Evolutionary conservation across 1,139 yeast species (phyloP).

Genomic region (Debaryomyces robertsiae): DNA sequence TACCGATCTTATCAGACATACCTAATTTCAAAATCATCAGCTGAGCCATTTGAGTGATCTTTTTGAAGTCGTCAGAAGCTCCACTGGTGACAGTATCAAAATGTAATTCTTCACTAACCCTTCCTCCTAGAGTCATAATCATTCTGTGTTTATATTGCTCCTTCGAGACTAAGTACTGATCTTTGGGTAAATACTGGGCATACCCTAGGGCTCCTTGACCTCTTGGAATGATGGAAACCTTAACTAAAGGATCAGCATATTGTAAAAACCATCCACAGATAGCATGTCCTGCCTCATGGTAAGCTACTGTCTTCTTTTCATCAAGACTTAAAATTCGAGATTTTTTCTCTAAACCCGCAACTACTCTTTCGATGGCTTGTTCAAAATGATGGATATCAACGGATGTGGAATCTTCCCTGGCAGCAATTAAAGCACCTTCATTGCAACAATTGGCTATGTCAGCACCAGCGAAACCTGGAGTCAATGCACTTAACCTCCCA

Average conservation of each 20-base stretch:
- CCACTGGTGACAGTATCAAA: conserved; percentile 80
- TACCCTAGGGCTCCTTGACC: conserved; percentile 86
- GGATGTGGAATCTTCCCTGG: conserved; percentile 59
- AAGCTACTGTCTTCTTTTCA: conserved; percentile 76
- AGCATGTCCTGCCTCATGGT: conserved; percentile 85
- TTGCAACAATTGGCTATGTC: conserved; percentile 84
- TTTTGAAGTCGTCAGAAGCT: conserved; percentile 80
- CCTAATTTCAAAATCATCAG: conserved; percentile 77
- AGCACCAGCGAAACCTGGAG: conserved; percentile 87
- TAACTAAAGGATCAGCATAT: conserved; percentile 74
- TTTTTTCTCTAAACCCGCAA: conserved; percentile 79
- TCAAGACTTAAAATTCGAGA: conserved; percentile 67
- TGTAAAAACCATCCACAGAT: conserved; percentile 76
- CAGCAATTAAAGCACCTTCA: conserved; percentile 83
- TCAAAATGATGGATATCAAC: conserved; percentile 70
- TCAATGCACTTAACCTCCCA: conserved; percentile 73
- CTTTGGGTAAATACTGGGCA: conserved; percentile 82
- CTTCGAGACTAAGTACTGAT: conserved; percentile 64
- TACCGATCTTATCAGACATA: conserved; percentile 72
- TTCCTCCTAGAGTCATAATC: conserved; percentile 81
- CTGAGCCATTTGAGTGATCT: conserved; percentile 76
- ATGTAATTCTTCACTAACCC: conserved; percentile 77
- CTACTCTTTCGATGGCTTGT: conserved; percentile 78
- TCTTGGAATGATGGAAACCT: conserved; percentile 80
- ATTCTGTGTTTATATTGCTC: conserved; percentile 71